Evolutionary conservation across 192 early-diverging fungal genomes (phyloP).

Genomic region (Kappamyces sp.): DNA sequence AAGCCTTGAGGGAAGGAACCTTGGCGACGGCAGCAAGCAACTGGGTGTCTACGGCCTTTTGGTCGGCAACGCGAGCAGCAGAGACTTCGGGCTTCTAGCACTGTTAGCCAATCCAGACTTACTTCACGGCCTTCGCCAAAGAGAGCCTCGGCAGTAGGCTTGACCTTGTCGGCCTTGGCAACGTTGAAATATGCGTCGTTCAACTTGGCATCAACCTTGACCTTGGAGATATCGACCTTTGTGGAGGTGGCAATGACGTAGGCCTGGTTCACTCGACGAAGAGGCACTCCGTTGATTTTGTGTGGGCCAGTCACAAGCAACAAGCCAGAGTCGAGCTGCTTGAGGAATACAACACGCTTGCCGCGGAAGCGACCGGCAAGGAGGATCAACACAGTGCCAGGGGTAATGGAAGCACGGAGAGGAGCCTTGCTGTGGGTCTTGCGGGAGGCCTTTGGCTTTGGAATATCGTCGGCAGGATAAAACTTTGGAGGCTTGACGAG

Average conservation of each 20-base stretch:
- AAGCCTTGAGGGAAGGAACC: slow-evolving; percentile 78
- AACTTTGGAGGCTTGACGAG: slow-evolving; percentile 64
- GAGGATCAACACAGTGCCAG: slow-evolving; percentile 96
- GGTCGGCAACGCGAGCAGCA: slow-evolving; percentile 75
- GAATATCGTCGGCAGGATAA: slow-evolving; percentile 82
- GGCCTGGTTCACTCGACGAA: slow-evolving; percentile 97
- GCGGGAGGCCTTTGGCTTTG: slow-evolving; percentile 70
- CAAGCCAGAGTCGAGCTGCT: slow-evolving; percentile 89
- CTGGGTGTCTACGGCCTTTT: slow-evolving; percentile 84
- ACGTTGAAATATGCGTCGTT: slow-evolving; percentile 93
- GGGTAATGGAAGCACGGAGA: slow-evolving; percentile 89
- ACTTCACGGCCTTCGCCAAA: slow-evolving; percentile 61
- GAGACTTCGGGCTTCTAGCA: slow-evolving; percentile 69
- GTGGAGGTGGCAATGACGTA: slow-evolving; percentile 99
- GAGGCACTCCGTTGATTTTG: slow-evolving; percentile 98
- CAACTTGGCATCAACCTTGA: slow-evolving; percentile 75
- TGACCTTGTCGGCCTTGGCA: slow-evolving; percentile 64
- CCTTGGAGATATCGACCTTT: slow-evolving; percentile 83
- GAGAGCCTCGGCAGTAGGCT: slow-evolving; percentile 83
- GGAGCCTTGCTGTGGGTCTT: slow-evolving; percentile 54
- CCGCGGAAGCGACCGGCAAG: slow-evolving; percentile 94
- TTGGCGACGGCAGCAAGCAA: slow-evolving; percentile 75
- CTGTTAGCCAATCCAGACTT: slow-evolving; percentile 2
- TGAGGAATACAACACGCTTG: slow-evolving; percentile 98
- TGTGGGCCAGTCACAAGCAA: slow-evolving; percentile 95